Evolutionary conservation across 2,329 filamentous ascomycete genomes (phyloP), one percentile per base, ranked within the genome.

Genomic region (Fusarium sp.): DNA sequence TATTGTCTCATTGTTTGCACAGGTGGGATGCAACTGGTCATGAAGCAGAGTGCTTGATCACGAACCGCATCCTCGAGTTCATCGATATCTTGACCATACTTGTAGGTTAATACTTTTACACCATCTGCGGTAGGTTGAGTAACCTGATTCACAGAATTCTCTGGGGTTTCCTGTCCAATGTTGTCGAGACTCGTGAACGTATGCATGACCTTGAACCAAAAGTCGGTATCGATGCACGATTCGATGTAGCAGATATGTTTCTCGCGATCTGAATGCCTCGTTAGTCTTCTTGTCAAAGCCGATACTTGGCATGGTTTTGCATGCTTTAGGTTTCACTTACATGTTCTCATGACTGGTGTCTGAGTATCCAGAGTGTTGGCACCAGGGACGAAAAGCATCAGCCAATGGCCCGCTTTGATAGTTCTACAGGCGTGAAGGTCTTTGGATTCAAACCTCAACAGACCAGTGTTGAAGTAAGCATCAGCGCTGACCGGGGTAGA

Each of bases 1-100:
- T 86, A 87, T 0, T 79, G 52, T 74, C 83, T 84, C 86, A 95
- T 90, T 1, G 89, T 83, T 18, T 83, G 77, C 7, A 95, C 87
- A 3, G 87, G 82, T 0, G 93, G 93, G 6, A 94, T 83, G 3
- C 87, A 85, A 18, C 89, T 84, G 0, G 94, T 82, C 26, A 88
- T 73, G 14, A 90, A 78, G 8, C 82, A 79, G 60, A 90, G 75
- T 9, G 75, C 69, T 4, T 55, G 12, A n/a, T 62, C 54, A 33
- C 72, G 75, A 1, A 75, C 48, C 11, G 3, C 3, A 0, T 8
- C 15, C 13, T 69, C 26, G 7, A 81, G 62, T 9, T 59, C 65
- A 26, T 80, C 78, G 9, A 81, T 47, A 31, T 81, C 76, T 36
- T 72, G 63, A 22, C 58, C 70, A 41, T 77, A 76, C 12, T 73